A percentile compares a stretch with the other conserved stretches of the same genome.
Conservation (phyloP, 108 stramenopile genomes). For the Cyclotella sp. region DNA sequence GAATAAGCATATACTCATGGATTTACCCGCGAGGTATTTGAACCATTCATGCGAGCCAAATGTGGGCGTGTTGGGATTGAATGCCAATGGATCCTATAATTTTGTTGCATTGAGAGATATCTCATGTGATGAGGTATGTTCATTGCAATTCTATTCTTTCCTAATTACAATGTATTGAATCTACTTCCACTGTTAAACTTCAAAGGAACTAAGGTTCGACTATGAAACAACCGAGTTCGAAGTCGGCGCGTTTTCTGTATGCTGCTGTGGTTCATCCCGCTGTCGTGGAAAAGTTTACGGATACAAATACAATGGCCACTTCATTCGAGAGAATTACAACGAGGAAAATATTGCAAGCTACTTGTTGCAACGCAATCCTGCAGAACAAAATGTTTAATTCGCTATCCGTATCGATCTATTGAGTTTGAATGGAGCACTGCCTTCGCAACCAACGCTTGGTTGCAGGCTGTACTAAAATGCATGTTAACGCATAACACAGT, state of each 20-base stretch:
- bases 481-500: too few species aligned
- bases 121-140: constrained; percentile 42
- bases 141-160: neutral
- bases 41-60: constrained; percentile 73
- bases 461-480: too few species aligned
- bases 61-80: constrained; percentile 52
- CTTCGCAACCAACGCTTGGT: too few species aligned
- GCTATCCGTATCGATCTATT: too few species aligned
- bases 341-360: constrained; percentile 29
- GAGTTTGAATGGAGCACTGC: too few species aligned
- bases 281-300: constrained; percentile 59
- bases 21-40: constrained; percentile 62
- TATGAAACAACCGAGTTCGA: constrained; percentile 55
- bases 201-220: constrained; percentile 6
- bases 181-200: neutral
- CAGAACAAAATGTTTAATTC: too few species aligned
- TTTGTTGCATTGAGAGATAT: constrained; percentile 63
- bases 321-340: constrained; percentile 46
- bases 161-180: neutral
- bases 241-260: constrained; percentile 50
- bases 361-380: neutral
- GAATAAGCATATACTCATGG: constrained; percentile 57
- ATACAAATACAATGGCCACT: constrained; percentile 51
- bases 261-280: constrained; percentile 49
- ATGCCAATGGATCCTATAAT: constrained; percentile 50